These are phyloP conservation scores for Trichoderma sp. DNA, from an alignment of 2,329 filamentous ascomycete species.

Conservation along the genomic window DNA sequence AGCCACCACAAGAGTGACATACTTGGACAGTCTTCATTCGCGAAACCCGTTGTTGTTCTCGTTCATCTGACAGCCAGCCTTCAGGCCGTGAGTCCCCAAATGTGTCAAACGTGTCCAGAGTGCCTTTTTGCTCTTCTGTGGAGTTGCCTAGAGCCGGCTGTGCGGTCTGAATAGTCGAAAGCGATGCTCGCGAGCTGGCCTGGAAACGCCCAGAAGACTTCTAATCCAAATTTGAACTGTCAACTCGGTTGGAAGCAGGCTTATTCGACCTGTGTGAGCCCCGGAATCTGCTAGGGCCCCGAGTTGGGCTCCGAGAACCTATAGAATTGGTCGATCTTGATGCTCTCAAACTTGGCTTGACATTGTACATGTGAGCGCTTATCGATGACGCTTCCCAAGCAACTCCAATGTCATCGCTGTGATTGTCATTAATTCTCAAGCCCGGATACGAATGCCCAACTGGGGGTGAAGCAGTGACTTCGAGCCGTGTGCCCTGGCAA, in stretches of 20 bases:
- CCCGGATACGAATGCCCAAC: constrained; percentile 31
- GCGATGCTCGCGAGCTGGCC: constrained; percentile 7
- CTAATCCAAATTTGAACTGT: neutral
- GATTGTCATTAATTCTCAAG: constrained; percentile 26
- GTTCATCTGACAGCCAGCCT: constrained; percentile 49
- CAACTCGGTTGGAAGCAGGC: neutral
- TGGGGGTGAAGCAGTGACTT: constrained; percentile 27
- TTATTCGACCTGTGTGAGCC: neutral
- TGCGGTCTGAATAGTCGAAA: constrained; percentile 19
- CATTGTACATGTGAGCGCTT: constrained; percentile 6
- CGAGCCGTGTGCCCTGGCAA: constrained; percentile 32
- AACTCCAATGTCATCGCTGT: constrained; percentile 22
- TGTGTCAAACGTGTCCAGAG: constrained; percentile 50
- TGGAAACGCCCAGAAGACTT: neutral
- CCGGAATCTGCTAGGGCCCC: neutral
- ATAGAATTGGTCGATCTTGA: constrained; percentile 23
- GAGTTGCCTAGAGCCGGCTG: constrained; percentile 38
- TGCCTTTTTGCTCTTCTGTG: constrained; percentile 44
- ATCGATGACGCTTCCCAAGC: constrained; percentile 8
- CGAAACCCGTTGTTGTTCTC: constrained; percentile 27
- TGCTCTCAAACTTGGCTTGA: constrained; percentile 14
- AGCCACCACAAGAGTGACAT: constrained; percentile 54
- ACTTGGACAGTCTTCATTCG: constrained; percentile 38
- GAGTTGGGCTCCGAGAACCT: neutral
- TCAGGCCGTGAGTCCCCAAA: constrained; percentile 49